Base-by-base conservation (phyloP, 495 filamentous ascomycete genomes). In the Aspergillus sparsus region DNA sequence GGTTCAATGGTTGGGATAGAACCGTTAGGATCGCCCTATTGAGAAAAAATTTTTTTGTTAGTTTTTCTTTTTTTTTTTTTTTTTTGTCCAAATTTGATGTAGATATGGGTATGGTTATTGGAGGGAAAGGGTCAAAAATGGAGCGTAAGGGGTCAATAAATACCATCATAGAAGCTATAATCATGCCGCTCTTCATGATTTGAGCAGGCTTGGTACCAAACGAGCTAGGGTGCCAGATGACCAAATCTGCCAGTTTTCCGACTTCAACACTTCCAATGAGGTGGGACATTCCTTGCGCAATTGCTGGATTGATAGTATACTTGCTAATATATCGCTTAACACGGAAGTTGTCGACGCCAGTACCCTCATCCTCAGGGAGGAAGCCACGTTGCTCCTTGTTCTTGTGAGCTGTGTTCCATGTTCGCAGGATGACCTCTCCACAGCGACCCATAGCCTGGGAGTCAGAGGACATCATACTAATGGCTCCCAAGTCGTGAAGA, bases 361-460 rank as follows among this genome's bases (percentile, higher is more conserved):
- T 90, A 39, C 83, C 89, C 62, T 89, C 82, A 66, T 98, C 94
- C 74, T 96, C 88, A 11, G 79, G 74, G 16, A 98, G 69, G 1
- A 73, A 55, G 0, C 95, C 95, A 7, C 94, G 81, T 75, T 98
- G 94, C 12, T 85, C 66, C 74, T 96, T 97, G 69, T 98, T 98
- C 83, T 98, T 98, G 76, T 96, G 93, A 1, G 94, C 94, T 3
- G 94, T 98, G 73, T 97, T 91, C 94, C 94, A 98, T 0, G 95
- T 98, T 12, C 94, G 85, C 49, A 96, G 79, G 60, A 98, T 86
- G 47, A 98, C 94, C 74, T 98, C 94, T 56, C 94, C 94, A 70
- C 91, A 95, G 46, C 94, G 88, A 55, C 94, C 94, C 94, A 98
- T 98, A 51, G 94, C 94, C 74, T 98, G 94, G 13, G 90, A 94